Evolutionary conservation across 352 stramenopile species (phyloP), one percentile per base, ranked within the genome.

Genomic region (Chrysophaeum taylorii): DNA sequence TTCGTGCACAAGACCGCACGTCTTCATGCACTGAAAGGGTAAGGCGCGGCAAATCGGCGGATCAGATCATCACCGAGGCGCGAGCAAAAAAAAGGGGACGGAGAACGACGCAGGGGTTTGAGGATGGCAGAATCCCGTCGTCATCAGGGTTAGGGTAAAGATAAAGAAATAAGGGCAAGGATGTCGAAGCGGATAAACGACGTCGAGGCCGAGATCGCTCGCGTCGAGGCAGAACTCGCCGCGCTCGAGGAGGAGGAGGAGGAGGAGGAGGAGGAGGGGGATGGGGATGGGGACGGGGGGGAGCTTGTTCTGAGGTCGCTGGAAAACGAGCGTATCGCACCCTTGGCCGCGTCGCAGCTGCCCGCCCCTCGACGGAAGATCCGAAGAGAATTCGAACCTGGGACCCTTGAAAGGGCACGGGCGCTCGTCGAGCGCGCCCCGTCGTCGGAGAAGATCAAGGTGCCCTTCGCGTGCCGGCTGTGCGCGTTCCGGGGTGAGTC

Each of bases 361-460:
- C 57, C 57, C 16, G 4, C 31, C 33, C 9, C 45, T 25, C 23
- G n/a, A 18, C 9, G 52, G 27, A 63, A 63, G 9, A 39, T 15
- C 2, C 14, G 1, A 63, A 39, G 12, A 25, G 5, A 31, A 2
- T 2, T 2, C 16, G 27, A 31, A 5, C 52, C 52, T 5, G 14
- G 5, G 52, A 25, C 27, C 27, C 52, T 4, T 63, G 16, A 25
- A 33, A 25, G 52, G 27, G 7, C 52, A 14, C 52, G 25, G 16
- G 27, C 12, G 18, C 57, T 66, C 33, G 57, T 66, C 57, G 57
- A 42, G 33, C 33, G 33, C 2, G 31, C 33, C 2, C 12, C 27
- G 33, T 21, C 31, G 33, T 66, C 57, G 57, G 35, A 42, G 57
- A 66, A 66, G 57, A 35, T 37, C 2, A 66, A 66, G 27, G 2